Evolutionary conservation across 768 basidiomycete genomes (phyloP).

Genomic region (Amanita polypyramis): DNA sequence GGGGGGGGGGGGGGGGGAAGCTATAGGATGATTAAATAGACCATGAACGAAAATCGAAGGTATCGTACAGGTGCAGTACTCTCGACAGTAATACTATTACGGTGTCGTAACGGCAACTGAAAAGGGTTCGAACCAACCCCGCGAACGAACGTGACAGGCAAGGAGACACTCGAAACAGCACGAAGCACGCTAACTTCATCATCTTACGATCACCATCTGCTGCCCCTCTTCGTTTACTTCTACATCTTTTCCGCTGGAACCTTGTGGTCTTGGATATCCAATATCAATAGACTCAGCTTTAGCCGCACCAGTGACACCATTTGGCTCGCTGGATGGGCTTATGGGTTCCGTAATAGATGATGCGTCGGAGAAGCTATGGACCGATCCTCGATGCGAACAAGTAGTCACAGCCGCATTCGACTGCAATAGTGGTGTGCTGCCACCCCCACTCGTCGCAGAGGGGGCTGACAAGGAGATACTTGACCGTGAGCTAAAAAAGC

Average conservation of each 20-base stretch:
- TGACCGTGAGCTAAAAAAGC: conserved; percentile 53
- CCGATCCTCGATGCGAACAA: conserved; percentile 24
- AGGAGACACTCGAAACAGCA: neutral
- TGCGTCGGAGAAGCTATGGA: conserved; percentile 45
- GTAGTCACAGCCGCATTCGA: conserved; percentile 19
- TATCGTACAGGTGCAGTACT: neutral
- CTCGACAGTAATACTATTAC: neutral
- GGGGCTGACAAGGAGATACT: conserved; percentile 37
- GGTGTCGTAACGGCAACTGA: neutral
- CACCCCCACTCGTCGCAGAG: conserved; percentile 10
- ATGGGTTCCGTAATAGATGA: conserved; percentile 51
- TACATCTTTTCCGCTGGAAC: neutral
- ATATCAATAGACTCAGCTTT: neutral
- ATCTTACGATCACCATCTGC: neutral
- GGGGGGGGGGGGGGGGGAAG: too few relatives aligned
- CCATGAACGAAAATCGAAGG: neutral
- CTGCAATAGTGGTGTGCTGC: conserved; percentile 20
- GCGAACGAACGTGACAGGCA: neutral
- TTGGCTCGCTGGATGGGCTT: conserved; percentile 35
- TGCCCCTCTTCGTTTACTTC: neutral
- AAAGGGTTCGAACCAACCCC: neutral
- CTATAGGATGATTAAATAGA: neutral
- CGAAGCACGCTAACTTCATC: neutral
- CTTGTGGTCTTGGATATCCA: neutral
- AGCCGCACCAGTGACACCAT: conserved; percentile 9